Base-by-base conservation (phyloP, 164 flowering plant species). In the Tetracentron sinense region DNA sequence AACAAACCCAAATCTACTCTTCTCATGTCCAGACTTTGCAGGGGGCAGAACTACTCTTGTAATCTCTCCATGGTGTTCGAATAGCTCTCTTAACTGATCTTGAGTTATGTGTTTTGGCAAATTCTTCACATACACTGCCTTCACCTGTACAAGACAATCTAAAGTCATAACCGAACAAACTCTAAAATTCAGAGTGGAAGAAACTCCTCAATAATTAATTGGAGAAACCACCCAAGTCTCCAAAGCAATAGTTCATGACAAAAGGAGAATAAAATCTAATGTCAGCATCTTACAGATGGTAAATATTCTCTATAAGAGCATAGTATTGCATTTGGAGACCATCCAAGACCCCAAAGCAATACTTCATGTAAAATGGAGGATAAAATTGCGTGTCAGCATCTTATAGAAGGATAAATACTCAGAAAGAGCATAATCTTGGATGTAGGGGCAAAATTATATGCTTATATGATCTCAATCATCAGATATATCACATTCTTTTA, bases 31-130 rank as follows among this genome's bases (percentile, higher is more conserved):
- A 55, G 83, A 60, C 57, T 88, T 92, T n/a, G 92, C 87, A 52
- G 92, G 84, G 6, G 98, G 98, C 48, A 89, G 68, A 68, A 86
- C 96, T 25, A 89, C 82, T 69, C 85, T 92, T n/a, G 89, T 82
- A 54, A 89, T 83, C 66, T 83, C 83, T 30, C 98, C 98, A 76
- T 88, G 92, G 27, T 65, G 92, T 60, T 84, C 84, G 78, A 89
- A 89, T 11, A 85, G 65, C 56, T 83, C 66, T 70, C 72, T 82
- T 54, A 92, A 67, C 78, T 79, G 79, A 58, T 89, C 94, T 57
- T 83, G 83, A 0, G 83, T 81, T 15, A 84, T 73, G 55, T 83
- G 68, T 67, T 86, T 83, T 0, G 98, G 96, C 69, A 92, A 67
- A 67, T 92, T 84, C 69, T 89, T 92, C 61, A 92, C 92, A 78